phyloP scores from a whole-genome alignment of 768 basidiomycete genomes.

The Hebeloma cylindrosporum region DNA sequence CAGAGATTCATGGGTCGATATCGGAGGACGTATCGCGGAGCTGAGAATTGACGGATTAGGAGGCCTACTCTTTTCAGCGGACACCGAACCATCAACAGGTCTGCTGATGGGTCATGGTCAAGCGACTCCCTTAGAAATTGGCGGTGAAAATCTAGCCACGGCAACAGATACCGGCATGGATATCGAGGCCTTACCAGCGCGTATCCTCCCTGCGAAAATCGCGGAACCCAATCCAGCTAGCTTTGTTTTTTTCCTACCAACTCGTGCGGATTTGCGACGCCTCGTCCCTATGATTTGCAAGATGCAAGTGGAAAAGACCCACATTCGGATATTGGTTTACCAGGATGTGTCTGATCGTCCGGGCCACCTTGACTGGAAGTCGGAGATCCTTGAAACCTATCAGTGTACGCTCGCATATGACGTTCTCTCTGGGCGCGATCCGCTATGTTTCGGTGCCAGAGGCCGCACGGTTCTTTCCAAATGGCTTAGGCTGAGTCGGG shows the following conservation, averaged over 20 bases:
- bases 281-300: constrained; percentile 22
- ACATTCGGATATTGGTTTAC: constrained; percentile 21
- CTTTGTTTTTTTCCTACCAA: constrained; percentile 22
- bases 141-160: background rate
- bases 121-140: too few species aligned
- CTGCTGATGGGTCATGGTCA: background rate
- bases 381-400: background rate
- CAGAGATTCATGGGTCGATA: constrained; percentile 28
- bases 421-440: constrained; percentile 1
- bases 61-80: constrained; percentile 8
- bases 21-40: constrained; percentile 27
- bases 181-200: background rate
- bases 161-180: background rate
- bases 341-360: constrained; percentile 7
- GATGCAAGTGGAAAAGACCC: constrained; percentile 9
- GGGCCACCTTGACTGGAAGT: constrained; percentile 8
- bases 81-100: background rate
- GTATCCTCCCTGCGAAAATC: background rate
- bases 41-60: constrained; percentile 5
- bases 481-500: constrained; percentile 4
- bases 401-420: constrained; percentile 15
- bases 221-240: background rate
- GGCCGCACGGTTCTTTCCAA: constrained; percentile 4
- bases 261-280: constrained; percentile 13
- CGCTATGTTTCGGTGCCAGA: constrained; percentile 3